Base-by-base conservation (phyloP, 208 protist genomes). In the Trypanosoma rangeli region DNA sequence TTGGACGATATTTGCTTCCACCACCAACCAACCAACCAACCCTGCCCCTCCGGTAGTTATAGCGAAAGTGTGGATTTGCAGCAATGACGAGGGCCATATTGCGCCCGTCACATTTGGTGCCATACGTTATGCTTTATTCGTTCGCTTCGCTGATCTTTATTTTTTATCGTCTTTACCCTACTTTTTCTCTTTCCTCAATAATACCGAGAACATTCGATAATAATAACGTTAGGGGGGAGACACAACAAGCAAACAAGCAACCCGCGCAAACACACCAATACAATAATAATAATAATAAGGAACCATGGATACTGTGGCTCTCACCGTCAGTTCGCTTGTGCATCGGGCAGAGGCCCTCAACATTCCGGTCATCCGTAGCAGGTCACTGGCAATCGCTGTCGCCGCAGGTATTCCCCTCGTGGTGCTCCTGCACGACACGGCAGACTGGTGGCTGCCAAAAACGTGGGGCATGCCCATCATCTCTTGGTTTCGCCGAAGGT, bases 381-480 rank as follows among this genome's bases (percentile, higher is more conserved):
- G 73, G 29, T 80, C 70, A n/a, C 83, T 85, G 65, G 72, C 86
- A 54, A 83, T 87, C 61, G 67, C 85, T 13, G 81, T 89, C 24
- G 77, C 72, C 29, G 65, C 92, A 48, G 89, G 84, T 55, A 82
- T 96, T 48, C 88, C 91, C 15, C 5, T 96, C 53, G 80, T 84
- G 13, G 88, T 96, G 35, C 70, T 96, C 4, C 70, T 83, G 2
- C 88, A 96, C 72, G 86, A 94, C 72, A 91, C 84, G n/a, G 56
- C 91, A 3, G 69, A 87, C 26, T 74, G 86, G 71, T 96, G 91
- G 89, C 33, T 94, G 76, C 87, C 86, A 16, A 86, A 50, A n/a
- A 82, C 67, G 31, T 62, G 63, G 18, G 55, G 60, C 58, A 58
- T 93, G 24, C 86, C 86, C 9, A 76, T 94, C 54, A 33, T 96